Conservation (phyloP, 345 rosid species). For the Erysimum cheiranthoides region DNA sequence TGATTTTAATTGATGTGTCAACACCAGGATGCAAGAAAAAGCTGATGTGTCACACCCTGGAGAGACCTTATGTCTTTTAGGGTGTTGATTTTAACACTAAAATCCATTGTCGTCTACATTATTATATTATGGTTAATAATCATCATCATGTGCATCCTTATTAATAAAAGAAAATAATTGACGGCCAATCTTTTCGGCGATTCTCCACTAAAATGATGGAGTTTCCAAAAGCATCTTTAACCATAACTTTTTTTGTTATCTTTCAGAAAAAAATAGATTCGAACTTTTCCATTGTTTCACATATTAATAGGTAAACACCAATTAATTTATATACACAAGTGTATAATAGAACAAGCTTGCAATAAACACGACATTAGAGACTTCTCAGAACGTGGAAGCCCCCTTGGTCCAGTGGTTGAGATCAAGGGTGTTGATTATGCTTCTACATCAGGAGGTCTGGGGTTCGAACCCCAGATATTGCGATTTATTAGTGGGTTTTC, state of each 20-base stretch:
- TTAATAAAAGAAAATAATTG: constrained; percentile 1
- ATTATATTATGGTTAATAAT: not conserved
- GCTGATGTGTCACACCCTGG: too few relatives aligned
- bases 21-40: too few relatives aligned
- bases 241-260: constrained; percentile 8
- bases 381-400: not conserved
- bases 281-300: not conserved
- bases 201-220: constrained; percentile 39
- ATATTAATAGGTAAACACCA: not conserved
- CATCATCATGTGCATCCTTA: constrained; percentile 32
- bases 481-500: too few relatives aligned
- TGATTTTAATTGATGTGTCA: too few relatives aligned
- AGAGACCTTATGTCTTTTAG: too few relatives aligned
- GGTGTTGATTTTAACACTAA: not conserved
- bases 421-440: too few relatives aligned
- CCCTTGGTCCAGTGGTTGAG: too few relatives aligned
- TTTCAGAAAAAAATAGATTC: constrained; percentile 2
- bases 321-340: not conserved
- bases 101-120: constrained; percentile 5
- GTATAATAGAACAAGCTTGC: not conserved
- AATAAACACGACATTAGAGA: not conserved
- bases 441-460: too few relatives aligned
- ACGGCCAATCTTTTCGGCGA: constrained; percentile 30
- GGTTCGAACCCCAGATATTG: too few relatives aligned
- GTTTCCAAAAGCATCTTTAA: constrained; percentile 25